Base-by-base conservation (phyloP, 768 basidiomycete genomes). In the Fistulinella prunicolor region DNA sequence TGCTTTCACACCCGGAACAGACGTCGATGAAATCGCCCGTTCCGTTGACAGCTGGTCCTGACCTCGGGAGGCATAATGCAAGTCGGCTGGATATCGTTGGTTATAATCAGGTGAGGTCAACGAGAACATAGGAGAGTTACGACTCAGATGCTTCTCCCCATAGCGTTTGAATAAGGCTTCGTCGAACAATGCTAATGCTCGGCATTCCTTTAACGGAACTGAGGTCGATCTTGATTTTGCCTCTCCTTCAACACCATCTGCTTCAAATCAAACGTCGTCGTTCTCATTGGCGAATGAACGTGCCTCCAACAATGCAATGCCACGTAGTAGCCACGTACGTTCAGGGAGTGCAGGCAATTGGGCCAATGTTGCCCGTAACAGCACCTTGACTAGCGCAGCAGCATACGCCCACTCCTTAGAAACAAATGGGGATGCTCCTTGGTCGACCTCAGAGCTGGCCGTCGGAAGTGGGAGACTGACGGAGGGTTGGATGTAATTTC, bases 331-430 rank as follows among this genome's bases (percentile, higher is more conserved):
- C 30, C 87, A 90, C 60, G 80, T 81, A 50, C 83, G 88, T 51
- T 81, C 86, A 37, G 88, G 88, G 38, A 89, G 87, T 64, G 85
- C 84, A 22, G 86, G 86, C 26, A 89, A 88, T 62, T 89, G 88
- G 88, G 83, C 74, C 36, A 80, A 69, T 58, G 73, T 86, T 56
- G 63, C 79, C 22, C 78, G 83, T 41, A 77, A 72, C 62, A 77
- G 69, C 59, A 75, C 75, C 60, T 69, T 82, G 44, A 68, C 70
- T 44, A 69, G 72, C 49, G 71, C 73, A 30, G 69, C 73, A n/a
- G 62, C 79, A 32, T 80, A 80, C 56, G 73, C 81, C 12, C 78
- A 80, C 48, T 73, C 77, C 32, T 70, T 82, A 8, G 82, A 80
- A 59, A 77, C 80, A 4, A 61, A 55, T 17, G 60, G 78, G 53